phyloP scores from a whole-genome alignment of 2,329 filamentous ascomycete species.

The Thielaviopsis musarum region DNA sequence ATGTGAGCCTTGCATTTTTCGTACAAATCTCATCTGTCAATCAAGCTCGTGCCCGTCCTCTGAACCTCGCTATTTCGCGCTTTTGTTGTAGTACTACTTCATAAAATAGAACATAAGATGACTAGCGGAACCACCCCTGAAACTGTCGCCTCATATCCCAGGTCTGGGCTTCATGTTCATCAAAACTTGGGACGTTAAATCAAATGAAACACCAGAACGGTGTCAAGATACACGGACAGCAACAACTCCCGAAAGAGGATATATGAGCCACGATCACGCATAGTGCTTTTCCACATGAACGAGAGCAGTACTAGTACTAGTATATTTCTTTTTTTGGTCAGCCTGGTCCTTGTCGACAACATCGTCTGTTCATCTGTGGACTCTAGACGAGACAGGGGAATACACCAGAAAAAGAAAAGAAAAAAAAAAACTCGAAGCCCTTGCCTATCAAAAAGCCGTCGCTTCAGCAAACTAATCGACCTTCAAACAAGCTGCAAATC shows the following conservation, averaged over 20 bases:
- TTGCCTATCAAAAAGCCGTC: too few relatives aligned
- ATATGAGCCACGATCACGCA: background rate
- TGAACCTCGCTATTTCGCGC: background rate
- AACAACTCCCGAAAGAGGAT: background rate
- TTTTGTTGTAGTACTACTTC: too few relatives aligned
- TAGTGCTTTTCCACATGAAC: background rate
- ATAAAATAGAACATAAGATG: background rate
- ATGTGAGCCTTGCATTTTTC: background rate
- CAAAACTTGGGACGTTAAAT: background rate
- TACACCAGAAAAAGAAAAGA: background rate
- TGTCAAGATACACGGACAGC: background rate
- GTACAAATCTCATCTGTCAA: background rate
- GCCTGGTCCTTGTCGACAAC: too few relatives aligned
- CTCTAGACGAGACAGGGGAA: background rate
- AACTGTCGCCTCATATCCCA: background rate
- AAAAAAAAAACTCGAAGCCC: background rate
- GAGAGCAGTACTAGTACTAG: too few relatives aligned
- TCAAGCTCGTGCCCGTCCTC: background rate
- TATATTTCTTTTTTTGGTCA: background rate
- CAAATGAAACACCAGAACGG: background rate
- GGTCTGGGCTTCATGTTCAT: background rate
- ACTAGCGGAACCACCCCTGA: background rate
- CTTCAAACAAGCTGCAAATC: background rate
- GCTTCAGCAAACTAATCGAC: too few relatives aligned
- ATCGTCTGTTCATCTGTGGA: too few relatives aligned